Evolutionary conservation across 805 yeast species (phyloP).

Genomic region (Starmerella scarabaei): DNA sequence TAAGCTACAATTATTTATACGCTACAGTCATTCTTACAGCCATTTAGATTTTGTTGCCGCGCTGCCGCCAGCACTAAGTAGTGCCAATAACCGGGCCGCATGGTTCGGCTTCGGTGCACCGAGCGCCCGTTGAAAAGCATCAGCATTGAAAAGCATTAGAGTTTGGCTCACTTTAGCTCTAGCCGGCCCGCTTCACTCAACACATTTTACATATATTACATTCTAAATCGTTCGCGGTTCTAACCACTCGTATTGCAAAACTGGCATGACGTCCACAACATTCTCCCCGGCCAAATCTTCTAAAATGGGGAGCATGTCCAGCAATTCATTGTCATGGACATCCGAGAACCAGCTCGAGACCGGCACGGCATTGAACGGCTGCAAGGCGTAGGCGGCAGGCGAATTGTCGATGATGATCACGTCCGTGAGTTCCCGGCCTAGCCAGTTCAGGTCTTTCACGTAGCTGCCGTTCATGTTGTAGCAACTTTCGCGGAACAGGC

Average conservation of each 20-base stretch:
- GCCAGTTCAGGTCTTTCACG: conserved; percentile 82
- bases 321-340: conserved; percentile 87
- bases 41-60: no score
- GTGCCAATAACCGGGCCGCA: no score
- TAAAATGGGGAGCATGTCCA: conserved; percentile 80
- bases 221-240: no score
- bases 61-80: no score
- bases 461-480: conserved; percentile 88
- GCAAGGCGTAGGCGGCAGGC: conserved; percentile 95
- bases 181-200: no score
- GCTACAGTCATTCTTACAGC: no score
- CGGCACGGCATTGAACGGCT: conserved; percentile 96
- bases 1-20: no score
- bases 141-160: no score
- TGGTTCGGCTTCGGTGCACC: no score
- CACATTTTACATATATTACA: no score
- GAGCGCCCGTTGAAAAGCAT: no score
- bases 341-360: conserved; percentile 97
- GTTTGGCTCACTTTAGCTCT: no score
- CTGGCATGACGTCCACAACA: conserved; percentile 76
- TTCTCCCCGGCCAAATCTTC: conserved; percentile 62
- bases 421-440: conserved; percentile 82
- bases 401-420: conserved; percentile 89
- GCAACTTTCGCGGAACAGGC: conserved; percentile 90
- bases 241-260: conserved; percentile 31